Conservation (phyloP, 352 stramenopile species). For the Phytophthora macrochlamydospora region DNA sequence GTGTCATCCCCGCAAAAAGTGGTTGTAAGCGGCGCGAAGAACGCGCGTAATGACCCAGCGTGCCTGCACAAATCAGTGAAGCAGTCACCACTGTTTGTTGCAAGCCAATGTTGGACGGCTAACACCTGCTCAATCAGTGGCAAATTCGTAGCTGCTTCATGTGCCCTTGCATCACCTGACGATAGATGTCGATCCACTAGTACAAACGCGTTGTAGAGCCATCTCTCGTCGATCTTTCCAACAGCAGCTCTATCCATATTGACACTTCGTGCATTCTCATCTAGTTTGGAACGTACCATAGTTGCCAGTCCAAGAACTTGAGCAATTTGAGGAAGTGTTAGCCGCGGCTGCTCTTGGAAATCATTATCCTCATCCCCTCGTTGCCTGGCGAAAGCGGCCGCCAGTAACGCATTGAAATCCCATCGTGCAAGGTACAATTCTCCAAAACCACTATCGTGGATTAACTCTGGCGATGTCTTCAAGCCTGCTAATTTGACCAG, state of each 20-base stretch:
- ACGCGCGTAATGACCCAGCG: constrained; percentile 26
- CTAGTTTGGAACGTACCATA: constrained; percentile 23
- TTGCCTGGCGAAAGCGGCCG: constrained; percentile 42
- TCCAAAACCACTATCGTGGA: constrained; percentile 37
- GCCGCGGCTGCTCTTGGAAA: constrained; percentile 43
- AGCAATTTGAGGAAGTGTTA: constrained; percentile 35
- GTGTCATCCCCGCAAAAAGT: constrained; percentile 17
- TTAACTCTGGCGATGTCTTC: constrained; percentile 14
- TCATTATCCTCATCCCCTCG: constrained; percentile 42
- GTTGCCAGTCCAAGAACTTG: constrained; percentile 38
- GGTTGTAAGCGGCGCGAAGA: constrained; percentile 25
- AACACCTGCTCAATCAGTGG: constrained; percentile 38
- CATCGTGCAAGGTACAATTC: constrained; percentile 57
- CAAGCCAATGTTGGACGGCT: constrained; percentile 39
- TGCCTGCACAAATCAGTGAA: constrained; percentile 39
- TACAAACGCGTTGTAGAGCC: constrained; percentile 28
- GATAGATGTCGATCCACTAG: constrained; percentile 20
- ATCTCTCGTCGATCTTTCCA: constrained; percentile 28
- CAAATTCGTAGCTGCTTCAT: not conserved
- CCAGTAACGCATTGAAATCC: constrained; percentile 51
- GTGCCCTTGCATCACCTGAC: not conserved
- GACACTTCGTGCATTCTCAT: constrained; percentile 17
- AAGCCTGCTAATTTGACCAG: constrained; percentile 43
- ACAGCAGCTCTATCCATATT: constrained; percentile 11
- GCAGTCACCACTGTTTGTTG: constrained; percentile 19